Evolutionary conservation across 2,329 filamentous ascomycete genomes (phyloP), one percentile per base, ranked within the genome.

Genomic region (Lasiodiplodia theobromae): DNA sequence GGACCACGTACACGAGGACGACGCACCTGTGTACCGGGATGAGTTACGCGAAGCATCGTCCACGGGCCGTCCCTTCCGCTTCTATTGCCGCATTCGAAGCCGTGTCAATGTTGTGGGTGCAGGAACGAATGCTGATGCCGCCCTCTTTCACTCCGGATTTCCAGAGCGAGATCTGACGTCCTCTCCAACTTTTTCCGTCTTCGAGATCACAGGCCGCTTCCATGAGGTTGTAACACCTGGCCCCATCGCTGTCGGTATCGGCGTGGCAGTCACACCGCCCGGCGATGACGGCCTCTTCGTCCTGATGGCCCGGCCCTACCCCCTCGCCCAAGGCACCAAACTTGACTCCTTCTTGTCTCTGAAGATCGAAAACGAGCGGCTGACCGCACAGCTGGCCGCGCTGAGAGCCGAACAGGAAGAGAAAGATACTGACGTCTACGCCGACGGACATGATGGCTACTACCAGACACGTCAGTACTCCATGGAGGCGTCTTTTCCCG

Each of bases 301-400:
- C n/a, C 31, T 67, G 16, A 67, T 67, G 65, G 65, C 65, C 7
- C 65, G 65, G 44, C 65, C 65, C 5, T 60, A 60, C 34, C 65
- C 65, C 11, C 65, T 67, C 21, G 10, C 44, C 21, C 65, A 67
- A 12, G 28, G 51, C 56, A 31, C 40, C 54, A 58, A 52, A 18
- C 44, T 67, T 44, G 65, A 67, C 54, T 58, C 53, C 31, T 67
- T 67, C 53, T 54, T 67, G 40, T 38, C 44, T 3, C 53, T 67
- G 8, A 67, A 67, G 47, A 57, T 67, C 4, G 65, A 67, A 18
- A 58, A 67, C 16, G 14, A 21, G 34, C 40, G 40, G 10, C 65
- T 67, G 16, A 67, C 21, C 16, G 44, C 37, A 7, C 65, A 60
- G 31, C 16, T 67, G 5, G 47, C 65, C 4, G 53, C 44, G 53